Percentiles rank a stretch among this genome's conserved stretches.
Evolutionary conservation across 805 yeast genomes (phyloP).

Genomic region (Saturnispora ahearnii): DNA sequence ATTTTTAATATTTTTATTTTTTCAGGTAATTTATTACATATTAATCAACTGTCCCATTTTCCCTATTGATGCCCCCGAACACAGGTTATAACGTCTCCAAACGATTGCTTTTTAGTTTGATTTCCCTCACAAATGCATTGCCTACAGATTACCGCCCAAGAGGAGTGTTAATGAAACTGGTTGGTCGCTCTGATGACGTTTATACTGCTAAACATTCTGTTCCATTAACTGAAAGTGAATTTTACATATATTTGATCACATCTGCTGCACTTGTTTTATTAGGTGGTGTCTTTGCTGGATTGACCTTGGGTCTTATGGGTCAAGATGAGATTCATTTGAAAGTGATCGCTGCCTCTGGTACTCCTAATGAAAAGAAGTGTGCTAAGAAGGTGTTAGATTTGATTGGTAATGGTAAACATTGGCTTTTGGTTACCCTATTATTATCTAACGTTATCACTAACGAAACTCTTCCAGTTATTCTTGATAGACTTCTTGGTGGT

Average conservation of each 20-base stretch:
- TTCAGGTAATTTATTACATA: background rate
- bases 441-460: conserved; percentile 85
- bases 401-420: conserved; percentile 81
- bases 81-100: conserved; percentile 1
- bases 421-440: conserved; percentile 87
- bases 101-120: conserved; percentile 4
- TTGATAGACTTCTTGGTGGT: conserved; percentile 90
- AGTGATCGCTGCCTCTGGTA: conserved; percentile 87
- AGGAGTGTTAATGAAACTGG: background rate
- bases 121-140: conserved; percentile 10
- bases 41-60: background rate
- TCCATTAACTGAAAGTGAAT: conserved; percentile 27
- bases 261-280: conserved; percentile 57
- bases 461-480: conserved; percentile 87
- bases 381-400: conserved; percentile 66
- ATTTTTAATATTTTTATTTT: background rate
- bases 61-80: conserved; percentile 3
- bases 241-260: conserved; percentile 40
- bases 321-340: conserved; percentile 93
- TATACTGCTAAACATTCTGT: conserved; percentile 9
- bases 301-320: conserved; percentile 95
- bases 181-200: background rate
- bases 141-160: conserved; percentile 12
- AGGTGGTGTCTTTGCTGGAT: conserved; percentile 89
- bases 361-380: conserved; percentile 50